Evolutionary conservation across 148 eudicot genomes (phyloP), one percentile per base, ranked within the genome.

Genomic region (Simmondsia chinensis): DNA sequence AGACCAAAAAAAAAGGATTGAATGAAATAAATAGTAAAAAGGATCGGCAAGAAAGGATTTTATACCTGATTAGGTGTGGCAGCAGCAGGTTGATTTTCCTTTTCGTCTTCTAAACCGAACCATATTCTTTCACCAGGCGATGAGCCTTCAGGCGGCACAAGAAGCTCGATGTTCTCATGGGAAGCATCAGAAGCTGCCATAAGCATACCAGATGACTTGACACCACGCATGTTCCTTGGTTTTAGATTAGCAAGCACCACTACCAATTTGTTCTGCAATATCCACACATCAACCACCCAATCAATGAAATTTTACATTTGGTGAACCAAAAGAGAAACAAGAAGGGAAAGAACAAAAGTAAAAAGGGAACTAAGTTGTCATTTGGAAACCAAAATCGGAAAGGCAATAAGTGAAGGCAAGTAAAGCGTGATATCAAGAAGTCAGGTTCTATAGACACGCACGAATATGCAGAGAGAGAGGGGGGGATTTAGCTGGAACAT

Each of bases 131-230:
- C 94, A 49, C 97, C 97, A 9, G 82, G 88, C 12, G 68, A 36
- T 32, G 97, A 77, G 50, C 72, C 80, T 42, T 79, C 85, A 1
- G 95, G 94, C 26, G 97, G 97, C 43, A 71, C 88, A 59, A 91
- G 87, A 45, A 91, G 93, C 81, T 85, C 95, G 36, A 91, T 84
- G 59, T 85, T 85, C 64, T 91, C 95, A 63, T 85, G 97, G 15
- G 80, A 46, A 2, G 82, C 93, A 82, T 81, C 94, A 39, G 97
- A 91, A 62, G 97, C 97, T 56, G 97, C 97, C 94, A 91, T 79
- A 57, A 89, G 87, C 97, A 91, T 91, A 50, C 97, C 97, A 33
- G 16, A 54, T 7, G 97, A 91, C 65, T 79, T 85, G 51, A 91
- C 60, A 32, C 95, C 95, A 33, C 95, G 83, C 97, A 91, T 91